These are phyloP conservation scores for Microcos paniculata DNA, from an alignment of 345 rosid species.

Conservation along the genomic window DNA sequence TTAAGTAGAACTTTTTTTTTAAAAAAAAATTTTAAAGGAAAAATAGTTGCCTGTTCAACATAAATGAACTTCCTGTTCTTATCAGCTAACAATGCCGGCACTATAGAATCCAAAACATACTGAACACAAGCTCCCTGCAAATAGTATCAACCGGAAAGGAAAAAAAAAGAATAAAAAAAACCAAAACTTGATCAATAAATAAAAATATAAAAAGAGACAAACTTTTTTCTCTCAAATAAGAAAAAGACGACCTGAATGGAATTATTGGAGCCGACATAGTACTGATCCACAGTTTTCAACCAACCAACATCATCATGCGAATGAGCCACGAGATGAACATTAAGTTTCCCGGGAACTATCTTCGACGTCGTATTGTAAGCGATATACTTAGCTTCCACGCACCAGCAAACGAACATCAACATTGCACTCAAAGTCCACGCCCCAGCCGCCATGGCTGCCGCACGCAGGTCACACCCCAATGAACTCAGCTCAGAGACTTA, in stretches of 20 bases:
- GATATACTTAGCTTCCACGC: conserved; percentile 42
- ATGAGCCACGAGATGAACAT: conserved; percentile 62
- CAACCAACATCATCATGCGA: conserved; percentile 62
- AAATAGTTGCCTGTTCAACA: conserved; percentile 43
- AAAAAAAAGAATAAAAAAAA: neutral
- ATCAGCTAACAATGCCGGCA: conserved; percentile 50
- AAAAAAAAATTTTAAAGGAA: neutral
- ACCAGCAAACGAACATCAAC: conserved; percentile 8
- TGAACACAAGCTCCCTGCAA: conserved; percentile 56
- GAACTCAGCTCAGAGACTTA: neutral
- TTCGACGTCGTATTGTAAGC: conserved; percentile 40
- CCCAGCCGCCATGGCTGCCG: conserved; percentile 26
- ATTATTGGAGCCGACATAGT: conserved; percentile 60
- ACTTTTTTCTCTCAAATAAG: neutral
- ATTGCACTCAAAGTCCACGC: conserved; percentile 19
- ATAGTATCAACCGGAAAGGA: conserved; percentile 5
- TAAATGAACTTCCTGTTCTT: conserved; percentile 56
- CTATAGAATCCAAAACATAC: conserved; percentile 47
- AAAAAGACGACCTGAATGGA: conserved; percentile 44
- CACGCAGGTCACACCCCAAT: neutral
- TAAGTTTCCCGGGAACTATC: conserved; percentile 46
- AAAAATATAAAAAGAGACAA: neutral
- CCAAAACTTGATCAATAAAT: neutral
- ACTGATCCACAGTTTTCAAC: conserved; percentile 61
- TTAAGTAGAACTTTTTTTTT: neutral